Base-by-base conservation (phyloP, 2,329 filamentous ascomycete species). In the Eutypella sp. region DNA sequence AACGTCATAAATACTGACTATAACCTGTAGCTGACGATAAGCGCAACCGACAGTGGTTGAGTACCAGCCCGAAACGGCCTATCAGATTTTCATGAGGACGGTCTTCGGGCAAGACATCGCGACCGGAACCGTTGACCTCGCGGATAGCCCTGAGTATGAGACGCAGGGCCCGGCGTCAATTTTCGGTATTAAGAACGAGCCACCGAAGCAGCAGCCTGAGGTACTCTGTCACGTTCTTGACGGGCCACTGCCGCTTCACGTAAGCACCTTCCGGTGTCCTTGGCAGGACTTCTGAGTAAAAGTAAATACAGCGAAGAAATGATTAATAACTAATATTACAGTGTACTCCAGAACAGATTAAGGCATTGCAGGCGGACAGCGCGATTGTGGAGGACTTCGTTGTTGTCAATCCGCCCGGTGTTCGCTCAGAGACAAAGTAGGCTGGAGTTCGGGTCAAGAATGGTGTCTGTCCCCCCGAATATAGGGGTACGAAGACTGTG, bases 11-110 rank as follows among this genome's bases (percentile, higher is more conserved):
- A 19, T 22, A 22, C 13, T 4, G 19, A 29, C 10, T 27, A 18
- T 44, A 22, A 15, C 22, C 23, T 24, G 16, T 11, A 8, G 9
- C 18, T 4, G 20, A 15, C 27, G 4, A n/a, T 34, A 10, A 31
- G n/a, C n/a, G n/a, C n/a, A 29, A 29, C 11, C 9, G 11, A 44
- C 22, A 47, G 67, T 75, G 2, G 70, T 70, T 1, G 65, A 67
- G 1, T 78, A 76, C 51, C 73, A 78, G 51, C 76, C 75, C 0
- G 62, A 76, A 49, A 72, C 72, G 1, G 65, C 69, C 2, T 73
- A 70, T 38, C 59, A 70, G 45, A 72, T 79, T 41, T 78, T 79
- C 59, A 61, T 70, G 20, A 71, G 76, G 5, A 64, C 67, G 0
- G 61, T 76, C 44, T 67, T 67, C 43, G 67, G 71, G 40, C 58